phyloP scores from a whole-genome alignment of 345 rosid species.

The Ricinus communis region DNA sequence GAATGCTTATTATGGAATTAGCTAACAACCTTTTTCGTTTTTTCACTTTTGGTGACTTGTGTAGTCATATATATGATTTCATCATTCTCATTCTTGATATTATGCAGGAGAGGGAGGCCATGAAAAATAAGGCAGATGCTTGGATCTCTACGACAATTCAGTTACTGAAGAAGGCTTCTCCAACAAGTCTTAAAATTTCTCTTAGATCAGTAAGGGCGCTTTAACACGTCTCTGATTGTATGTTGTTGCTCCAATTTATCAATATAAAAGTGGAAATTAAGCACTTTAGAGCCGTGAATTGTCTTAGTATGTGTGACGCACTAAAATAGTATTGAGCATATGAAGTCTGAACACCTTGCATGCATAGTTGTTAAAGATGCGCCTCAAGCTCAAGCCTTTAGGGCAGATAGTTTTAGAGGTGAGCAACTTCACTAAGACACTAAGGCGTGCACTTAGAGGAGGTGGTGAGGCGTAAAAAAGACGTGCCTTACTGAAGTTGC shows the following conservation, averaged over 20 bases:
- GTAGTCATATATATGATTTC: neutral
- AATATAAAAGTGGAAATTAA: neutral
- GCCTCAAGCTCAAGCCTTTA: too few species aligned
- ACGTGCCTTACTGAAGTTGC: too few species aligned
- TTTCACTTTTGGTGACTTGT: slow-evolving; percentile 11
- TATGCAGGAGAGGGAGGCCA: slow-evolving; percentile 58
- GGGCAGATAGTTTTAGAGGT: too few species aligned
- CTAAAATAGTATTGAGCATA: neutral
- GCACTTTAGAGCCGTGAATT: too few species aligned
- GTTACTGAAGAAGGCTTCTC: slow-evolving; percentile 69
- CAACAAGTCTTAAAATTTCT: slow-evolving; percentile 83
- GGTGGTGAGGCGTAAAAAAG: too few species aligned
- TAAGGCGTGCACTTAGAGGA: too few species aligned
- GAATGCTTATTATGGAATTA: slow-evolving; percentile 10
- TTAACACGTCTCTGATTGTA: neutral
- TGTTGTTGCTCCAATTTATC: neutral
- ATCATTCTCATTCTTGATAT: slow-evolving; percentile 7
- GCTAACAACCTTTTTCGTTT: neutral
- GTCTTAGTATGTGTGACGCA: neutral
- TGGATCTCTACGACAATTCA: slow-evolving; percentile 59
- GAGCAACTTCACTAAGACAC: too few species aligned
- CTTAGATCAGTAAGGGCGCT: slow-evolving; percentile 63
- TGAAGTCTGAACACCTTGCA: neutral
- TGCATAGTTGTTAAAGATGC: neutral
- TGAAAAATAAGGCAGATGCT: slow-evolving; percentile 32